Evolutionary conservation across 305 asterid genomes (phyloP).

Genomic region (Fraxinus greggii): DNA sequence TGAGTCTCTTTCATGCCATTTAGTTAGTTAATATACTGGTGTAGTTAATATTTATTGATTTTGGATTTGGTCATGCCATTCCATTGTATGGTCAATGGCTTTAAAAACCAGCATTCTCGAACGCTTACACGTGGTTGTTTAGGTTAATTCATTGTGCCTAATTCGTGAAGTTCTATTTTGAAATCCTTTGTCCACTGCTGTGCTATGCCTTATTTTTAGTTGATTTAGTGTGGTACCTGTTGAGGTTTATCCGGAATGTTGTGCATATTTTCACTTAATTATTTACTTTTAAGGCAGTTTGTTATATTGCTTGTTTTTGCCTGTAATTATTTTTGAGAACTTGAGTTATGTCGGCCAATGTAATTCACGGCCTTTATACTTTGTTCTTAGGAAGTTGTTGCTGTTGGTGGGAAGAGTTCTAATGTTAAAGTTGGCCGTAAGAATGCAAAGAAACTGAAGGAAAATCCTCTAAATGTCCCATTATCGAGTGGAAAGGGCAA

Average conservation of each 20-base stretch:
- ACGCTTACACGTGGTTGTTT: neutral
- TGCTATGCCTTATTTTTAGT: neutral
- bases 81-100: neutral
- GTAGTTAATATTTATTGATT: neutral
- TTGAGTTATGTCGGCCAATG: constrained; percentile 19
- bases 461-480: constrained; percentile 28
- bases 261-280: neutral
- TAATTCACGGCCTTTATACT: constrained; percentile 21
- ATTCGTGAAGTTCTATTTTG: neutral
- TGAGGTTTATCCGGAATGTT: constrained; percentile 11
- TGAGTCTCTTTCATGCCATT: neutral
- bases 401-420: constrained; percentile 75
- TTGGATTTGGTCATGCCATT: neutral
- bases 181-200: neutral
- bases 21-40: neutral
- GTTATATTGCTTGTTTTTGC: constrained; percentile 13
- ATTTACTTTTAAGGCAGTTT: constrained; percentile 9
- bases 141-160: neutral
- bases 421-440: constrained; percentile 61
- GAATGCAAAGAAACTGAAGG: constrained; percentile 75
- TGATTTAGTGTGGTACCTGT: neutral
- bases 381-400: constrained; percentile 70
- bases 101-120: neutral
- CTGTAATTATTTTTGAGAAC: constrained; percentile 1
- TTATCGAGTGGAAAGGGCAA: constrained; percentile 54